These are phyloP conservation scores for Cladophialophora carrionii DNA, from an alignment of 2,329 filamentous ascomycete genomes.

Conservation along the genomic window DNA sequence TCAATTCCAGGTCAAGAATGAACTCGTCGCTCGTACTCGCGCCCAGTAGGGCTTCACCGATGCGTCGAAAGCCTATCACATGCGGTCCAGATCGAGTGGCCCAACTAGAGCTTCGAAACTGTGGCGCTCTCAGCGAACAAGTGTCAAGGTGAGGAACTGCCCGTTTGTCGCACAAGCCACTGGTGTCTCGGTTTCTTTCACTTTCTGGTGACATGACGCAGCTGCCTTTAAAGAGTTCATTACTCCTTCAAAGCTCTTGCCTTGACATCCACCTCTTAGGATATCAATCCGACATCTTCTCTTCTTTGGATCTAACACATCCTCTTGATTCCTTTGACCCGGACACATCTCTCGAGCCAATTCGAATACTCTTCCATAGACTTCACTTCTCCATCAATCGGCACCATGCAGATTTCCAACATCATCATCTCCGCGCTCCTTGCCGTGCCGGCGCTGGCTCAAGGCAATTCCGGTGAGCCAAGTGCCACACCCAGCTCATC, in stretches of 20 bases:
- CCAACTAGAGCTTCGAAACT: background rate
- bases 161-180: background rate
- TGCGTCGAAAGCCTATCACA: background rate
- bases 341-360: background rate
- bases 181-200: background rate
- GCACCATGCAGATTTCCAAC: conserved; percentile 30
- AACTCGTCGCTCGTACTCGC: background rate
- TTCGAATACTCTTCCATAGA: background rate
- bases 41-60: background rate
- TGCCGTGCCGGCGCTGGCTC: conserved; percentile 25
- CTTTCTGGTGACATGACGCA: background rate
- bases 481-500: conserved; percentile 1
- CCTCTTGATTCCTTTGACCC: background rate
- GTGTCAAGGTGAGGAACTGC: background rate
- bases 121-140: background rate
- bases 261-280: background rate
- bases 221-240: background rate
- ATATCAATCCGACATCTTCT: background rate
- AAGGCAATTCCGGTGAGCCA: conserved; percentile 3
- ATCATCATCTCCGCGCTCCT: conserved; percentile 26
- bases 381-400: background rate
- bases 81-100: background rate
- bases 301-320: background rate
- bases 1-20: background rate
- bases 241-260: background rate